A percentile compares a stretch with the other conserved stretches of the same genome.
Evolutionary conservation across 371 early-diverging fungal species (phyloP).

Genomic region (Mortierella sp.): DNA sequence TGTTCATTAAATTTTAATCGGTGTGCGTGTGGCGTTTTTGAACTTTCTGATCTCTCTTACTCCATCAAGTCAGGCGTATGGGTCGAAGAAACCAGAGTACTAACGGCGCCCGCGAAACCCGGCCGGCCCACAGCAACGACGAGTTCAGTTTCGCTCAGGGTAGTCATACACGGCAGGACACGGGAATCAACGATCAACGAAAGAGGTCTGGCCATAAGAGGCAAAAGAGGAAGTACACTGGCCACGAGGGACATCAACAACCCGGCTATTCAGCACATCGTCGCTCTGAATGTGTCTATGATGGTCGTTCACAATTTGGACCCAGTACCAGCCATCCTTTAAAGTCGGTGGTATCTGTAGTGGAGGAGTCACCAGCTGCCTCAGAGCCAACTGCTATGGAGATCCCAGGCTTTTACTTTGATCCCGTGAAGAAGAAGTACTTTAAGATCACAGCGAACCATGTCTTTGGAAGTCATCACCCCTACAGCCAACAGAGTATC

Average conservation of each 20-base stretch:
- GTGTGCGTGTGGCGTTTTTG: too few species aligned
- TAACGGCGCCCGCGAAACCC: neutral
- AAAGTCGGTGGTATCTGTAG: neutral
- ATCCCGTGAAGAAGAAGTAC: slow-evolving; percentile 61
- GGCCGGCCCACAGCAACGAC: neutral
- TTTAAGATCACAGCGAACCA: slow-evolving; percentile 59
- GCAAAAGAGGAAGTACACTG: neutral
- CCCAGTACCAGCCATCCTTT: neutral
- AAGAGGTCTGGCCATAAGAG: neutral
- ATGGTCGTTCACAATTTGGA: neutral
- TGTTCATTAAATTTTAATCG: too few species aligned
- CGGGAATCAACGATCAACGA: neutral
- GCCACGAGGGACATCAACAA: neutral
- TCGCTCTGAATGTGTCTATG: neutral
- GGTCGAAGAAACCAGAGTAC: neutral
- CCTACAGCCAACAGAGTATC: slow-evolving; percentile 50
- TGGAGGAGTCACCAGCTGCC: neutral
- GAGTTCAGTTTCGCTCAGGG: neutral
- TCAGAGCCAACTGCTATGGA: slow-evolving; percentile 32
- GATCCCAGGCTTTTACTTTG: slow-evolving; percentile 68
- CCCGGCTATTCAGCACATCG: neutral
- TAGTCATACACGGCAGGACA: neutral
- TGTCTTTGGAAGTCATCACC: slow-evolving; percentile 39
- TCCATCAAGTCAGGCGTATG: neutral
- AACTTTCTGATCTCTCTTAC: neutral